A percentile compares a stretch with the other conserved stretches of the same genome.
phyloP scores from a whole-genome alignment of 2,329 filamentous ascomycete genomes.

The Pseudopithomyces maydicus region DNA sequence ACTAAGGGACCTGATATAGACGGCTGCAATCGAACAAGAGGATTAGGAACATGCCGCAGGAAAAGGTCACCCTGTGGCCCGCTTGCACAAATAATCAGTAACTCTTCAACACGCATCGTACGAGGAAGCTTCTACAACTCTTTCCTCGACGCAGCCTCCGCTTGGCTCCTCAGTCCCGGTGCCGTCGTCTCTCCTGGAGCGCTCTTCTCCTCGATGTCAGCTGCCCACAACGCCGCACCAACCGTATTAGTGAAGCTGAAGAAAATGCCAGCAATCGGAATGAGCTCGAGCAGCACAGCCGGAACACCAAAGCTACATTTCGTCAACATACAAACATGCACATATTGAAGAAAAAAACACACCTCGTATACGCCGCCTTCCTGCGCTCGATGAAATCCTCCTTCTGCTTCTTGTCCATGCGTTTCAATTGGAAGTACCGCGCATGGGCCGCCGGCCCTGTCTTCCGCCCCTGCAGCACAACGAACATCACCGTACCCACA shows the following conservation, averaged over 20 bases:
- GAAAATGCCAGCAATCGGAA: conserved; percentile 80
- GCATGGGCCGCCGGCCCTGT: conserved; percentile 60
- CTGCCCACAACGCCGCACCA: conserved; percentile 92
- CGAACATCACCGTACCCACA: conserved; percentile 80
- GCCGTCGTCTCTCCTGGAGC: conserved; percentile 34
- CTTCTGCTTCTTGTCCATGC: conserved; percentile 70
- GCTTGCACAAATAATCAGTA: not conserved
- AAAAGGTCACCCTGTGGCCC: not conserved
- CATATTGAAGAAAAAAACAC: not conserved
- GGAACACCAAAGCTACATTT: conserved; percentile 68
- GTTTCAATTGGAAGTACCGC: conserved; percentile 90
- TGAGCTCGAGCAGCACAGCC: conserved; percentile 80
- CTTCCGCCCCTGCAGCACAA: conserved; percentile 68
- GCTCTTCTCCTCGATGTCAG: conserved; percentile 69
- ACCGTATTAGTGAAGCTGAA: conserved; percentile 93
- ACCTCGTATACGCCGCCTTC: conserved; percentile 81
- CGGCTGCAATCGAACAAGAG: conserved; percentile 5
- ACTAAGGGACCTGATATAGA: not conserved
- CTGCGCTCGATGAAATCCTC: conserved; percentile 73
- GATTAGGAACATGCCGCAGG: conserved; percentile 11
- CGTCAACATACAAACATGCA: not conserved
- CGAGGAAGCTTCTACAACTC: conserved; percentile 34
- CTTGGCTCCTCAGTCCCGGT: conserved; percentile 42
- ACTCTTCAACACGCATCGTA: conserved; percentile 1
- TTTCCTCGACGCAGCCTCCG: conserved; percentile 37